phyloP scores from a whole-genome alignment of 2,329 filamentous ascomycete genomes.

The Fusarium pininemorale region DNA sequence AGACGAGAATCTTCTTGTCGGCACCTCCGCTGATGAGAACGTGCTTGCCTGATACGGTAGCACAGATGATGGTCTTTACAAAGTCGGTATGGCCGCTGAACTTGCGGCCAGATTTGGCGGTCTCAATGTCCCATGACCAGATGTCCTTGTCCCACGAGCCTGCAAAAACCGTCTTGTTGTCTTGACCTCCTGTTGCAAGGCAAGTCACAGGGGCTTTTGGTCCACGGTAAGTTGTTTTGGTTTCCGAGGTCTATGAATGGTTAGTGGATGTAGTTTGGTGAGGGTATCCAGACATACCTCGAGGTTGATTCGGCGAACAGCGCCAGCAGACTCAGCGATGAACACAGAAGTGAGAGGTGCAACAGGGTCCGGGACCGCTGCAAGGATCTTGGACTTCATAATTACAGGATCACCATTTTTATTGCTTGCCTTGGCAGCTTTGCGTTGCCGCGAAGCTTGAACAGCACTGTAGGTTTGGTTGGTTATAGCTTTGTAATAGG shows the following conservation, averaged over 20 bases:
- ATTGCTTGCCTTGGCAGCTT: slow-evolving; percentile 77
- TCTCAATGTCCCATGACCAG: slow-evolving; percentile 81
- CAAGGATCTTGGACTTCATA: slow-evolving; percentile 87
- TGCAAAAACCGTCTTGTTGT: slow-evolving; percentile 74
- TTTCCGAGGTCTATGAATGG: slow-evolving; percentile 43
- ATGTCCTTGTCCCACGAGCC: slow-evolving; percentile 95
- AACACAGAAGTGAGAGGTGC: slow-evolving; percentile 69
- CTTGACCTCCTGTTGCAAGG: slow-evolving; percentile 70
- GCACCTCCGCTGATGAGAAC: slow-evolving; percentile 78
- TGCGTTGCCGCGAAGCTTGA: slow-evolving; percentile 63
- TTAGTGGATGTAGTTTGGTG: slow-evolving; percentile 2
- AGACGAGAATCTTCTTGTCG: slow-evolving; percentile 84
- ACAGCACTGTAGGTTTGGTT: slow-evolving; percentile 53
- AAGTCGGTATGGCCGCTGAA: slow-evolving; percentile 89
- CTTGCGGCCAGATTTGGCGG: slow-evolving; percentile 62
- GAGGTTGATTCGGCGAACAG: slow-evolving; percentile 76
- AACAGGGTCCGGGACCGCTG: slow-evolving; percentile 73
- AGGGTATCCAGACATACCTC: slow-evolving; percentile 64
- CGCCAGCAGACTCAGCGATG: slow-evolving; percentile 87
- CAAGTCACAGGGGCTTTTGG: slow-evolving; percentile 84
- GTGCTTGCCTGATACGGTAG: slow-evolving; percentile 68
- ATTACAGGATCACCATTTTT: slow-evolving; percentile 82
- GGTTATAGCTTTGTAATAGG: neutral
- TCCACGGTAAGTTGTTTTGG: slow-evolving; percentile 68
- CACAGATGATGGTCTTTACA: slow-evolving; percentile 80